These are phyloP conservation scores for Jackrogersella multiformis DNA, from an alignment of 495 filamentous ascomycete species.

Conservation along the genomic window DNA sequence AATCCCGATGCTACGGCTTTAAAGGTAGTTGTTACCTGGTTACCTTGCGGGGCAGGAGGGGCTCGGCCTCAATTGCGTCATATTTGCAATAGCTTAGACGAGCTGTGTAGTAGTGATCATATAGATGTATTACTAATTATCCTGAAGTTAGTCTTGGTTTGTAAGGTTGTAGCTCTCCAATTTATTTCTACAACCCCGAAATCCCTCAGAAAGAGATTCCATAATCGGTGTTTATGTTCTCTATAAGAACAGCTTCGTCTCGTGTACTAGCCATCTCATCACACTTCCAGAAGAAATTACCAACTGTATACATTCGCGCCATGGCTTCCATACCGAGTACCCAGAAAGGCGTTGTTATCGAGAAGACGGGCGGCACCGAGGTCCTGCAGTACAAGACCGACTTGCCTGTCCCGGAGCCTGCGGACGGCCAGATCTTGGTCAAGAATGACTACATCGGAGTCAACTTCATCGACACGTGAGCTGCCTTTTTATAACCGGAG, in stretches of 20 bases:
- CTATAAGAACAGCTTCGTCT: conserved; percentile 26
- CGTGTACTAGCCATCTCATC: conserved; percentile 22
- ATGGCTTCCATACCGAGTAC: conserved; percentile 60
- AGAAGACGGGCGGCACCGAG: conserved; percentile 79
- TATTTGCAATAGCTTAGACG: conserved; percentile 16
- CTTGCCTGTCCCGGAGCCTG: conserved; percentile 76
- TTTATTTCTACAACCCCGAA: neutral
- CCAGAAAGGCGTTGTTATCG: conserved; percentile 80
- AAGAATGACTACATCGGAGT: conserved; percentile 87
- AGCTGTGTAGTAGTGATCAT: too few relatives aligned
- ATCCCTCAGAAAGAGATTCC: too few relatives aligned
- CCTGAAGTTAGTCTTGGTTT: neutral
- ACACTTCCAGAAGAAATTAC: conserved; percentile 3
- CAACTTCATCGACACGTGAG: conserved; percentile 86
- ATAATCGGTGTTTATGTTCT: conserved; percentile 21
- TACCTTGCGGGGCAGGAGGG: conserved; percentile 31
- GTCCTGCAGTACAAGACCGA: conserved; percentile 79
- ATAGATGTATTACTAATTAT: neutral
- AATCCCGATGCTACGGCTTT: conserved; percentile 22
- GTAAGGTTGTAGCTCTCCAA: neutral
- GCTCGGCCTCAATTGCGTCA: conserved; percentile 34
- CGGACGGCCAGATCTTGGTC: conserved; percentile 79
- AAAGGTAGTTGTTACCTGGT: too few relatives aligned
- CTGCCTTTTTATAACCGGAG: too few relatives aligned
- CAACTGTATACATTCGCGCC: conserved; percentile 12